Evolutionary conservation across 2,329 filamentous ascomycete species (phyloP).

Genomic region (Trichophaea hybrida): DNA sequence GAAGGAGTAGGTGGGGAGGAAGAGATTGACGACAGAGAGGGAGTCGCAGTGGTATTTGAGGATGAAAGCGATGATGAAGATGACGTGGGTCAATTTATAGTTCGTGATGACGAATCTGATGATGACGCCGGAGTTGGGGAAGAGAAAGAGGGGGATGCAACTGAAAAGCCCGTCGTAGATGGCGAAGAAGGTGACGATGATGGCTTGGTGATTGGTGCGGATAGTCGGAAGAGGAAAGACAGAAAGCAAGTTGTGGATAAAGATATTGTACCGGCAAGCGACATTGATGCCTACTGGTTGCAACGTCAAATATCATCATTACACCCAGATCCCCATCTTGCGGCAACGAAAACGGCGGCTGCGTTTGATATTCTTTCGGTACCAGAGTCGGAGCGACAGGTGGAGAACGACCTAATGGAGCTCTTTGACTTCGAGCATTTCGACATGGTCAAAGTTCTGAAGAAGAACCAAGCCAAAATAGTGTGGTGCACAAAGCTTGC

Average conservation of each 20-base stretch:
- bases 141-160: constrained; percentile 47
- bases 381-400: constrained; percentile 74
- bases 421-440: constrained; percentile 95
- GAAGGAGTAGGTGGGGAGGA: constrained; percentile 51
- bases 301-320: constrained; percentile 80
- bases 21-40: constrained; percentile 85
- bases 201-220: constrained; percentile 71
- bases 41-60: constrained; percentile 94
- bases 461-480: constrained; percentile 83
- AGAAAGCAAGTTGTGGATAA: constrained; percentile 39
- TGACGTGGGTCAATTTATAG: constrained; percentile 62
- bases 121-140: constrained; percentile 58
- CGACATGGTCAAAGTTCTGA: constrained; percentile 78
- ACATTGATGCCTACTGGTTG: constrained; percentile 95
- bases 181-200: constrained; percentile 44
- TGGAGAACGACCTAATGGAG: constrained; percentile 97
- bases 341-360: constrained; percentile 80
- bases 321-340: constrained; percentile 81
- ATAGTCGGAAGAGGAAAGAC: constrained; percentile 36
- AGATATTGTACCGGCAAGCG: constrained; percentile 59
- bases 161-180: constrained; percentile 42
- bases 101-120: constrained; percentile 58
- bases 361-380: constrained; percentile 73
- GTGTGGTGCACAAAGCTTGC: constrained; percentile 89
- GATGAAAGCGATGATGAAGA: constrained; percentile 78